These are phyloP conservation scores for Anisodus acutangulus DNA, from an alignment of 257 asterid species.

Conservation along the genomic window DNA sequence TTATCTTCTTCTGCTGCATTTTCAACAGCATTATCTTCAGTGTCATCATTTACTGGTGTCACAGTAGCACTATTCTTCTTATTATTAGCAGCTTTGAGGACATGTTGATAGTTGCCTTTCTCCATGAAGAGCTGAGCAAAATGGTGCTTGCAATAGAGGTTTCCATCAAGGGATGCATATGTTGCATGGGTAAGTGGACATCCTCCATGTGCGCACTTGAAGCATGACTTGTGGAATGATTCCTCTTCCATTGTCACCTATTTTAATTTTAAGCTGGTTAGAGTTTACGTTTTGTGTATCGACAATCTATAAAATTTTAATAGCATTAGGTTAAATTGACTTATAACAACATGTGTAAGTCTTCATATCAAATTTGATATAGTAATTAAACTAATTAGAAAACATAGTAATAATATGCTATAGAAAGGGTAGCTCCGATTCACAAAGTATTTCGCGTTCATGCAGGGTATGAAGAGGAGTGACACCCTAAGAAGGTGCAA, in stretches of 20 bases:
- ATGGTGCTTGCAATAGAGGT: conserved; percentile 56
- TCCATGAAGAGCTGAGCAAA: conserved; percentile 56
- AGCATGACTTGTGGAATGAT: conserved; percentile 55
- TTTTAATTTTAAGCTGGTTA: no score
- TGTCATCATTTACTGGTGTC: conserved; percentile 26
- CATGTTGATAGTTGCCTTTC: conserved; percentile 59
- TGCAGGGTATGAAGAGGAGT: no score
- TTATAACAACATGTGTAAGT: no score
- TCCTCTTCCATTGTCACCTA: conserved; percentile 53
- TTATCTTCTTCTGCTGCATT: conserved; percentile 24
- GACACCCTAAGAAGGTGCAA: no score
- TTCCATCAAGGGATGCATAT: conserved; percentile 53
- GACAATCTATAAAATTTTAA: no score
- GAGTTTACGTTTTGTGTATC: neutral
- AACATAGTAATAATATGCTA: neutral
- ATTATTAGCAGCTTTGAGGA: conserved; percentile 49
- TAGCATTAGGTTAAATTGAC: no score
- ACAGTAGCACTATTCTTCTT: conserved; percentile 41
- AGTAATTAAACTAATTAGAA: neutral
- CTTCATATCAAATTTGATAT: neutral
- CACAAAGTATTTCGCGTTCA: no score
- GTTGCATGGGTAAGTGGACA: conserved; percentile 53
- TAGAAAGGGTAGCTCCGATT: no score
- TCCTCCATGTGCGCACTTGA: conserved; percentile 58
- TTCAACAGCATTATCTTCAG: neutral